A percentile compares a stretch with the other conserved stretches of the same genome.
These are phyloP conservation scores for Dothidotthia symphoricarpi DNA, from an alignment of 2,329 filamentous ascomycete species.

Conservation along the genomic window DNA sequence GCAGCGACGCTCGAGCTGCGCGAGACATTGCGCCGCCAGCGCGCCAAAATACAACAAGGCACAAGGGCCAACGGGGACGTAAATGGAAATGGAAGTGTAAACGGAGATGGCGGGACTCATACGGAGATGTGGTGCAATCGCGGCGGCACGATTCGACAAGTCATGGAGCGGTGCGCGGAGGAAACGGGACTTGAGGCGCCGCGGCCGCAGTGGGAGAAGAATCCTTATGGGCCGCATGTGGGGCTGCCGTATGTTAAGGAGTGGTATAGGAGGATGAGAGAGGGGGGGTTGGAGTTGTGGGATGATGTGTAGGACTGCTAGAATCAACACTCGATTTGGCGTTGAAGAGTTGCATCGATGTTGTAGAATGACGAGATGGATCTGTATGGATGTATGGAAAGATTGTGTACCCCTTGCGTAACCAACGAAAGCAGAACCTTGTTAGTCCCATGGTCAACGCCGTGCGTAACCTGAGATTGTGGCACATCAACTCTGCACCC, in stretches of 20 bases:
- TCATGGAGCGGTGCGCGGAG: slow-evolving; percentile 38
- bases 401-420: too few species aligned
- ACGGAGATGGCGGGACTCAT: too few species aligned
- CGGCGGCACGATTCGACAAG: slow-evolving; percentile 44
- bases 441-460: too few species aligned
- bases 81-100: slow-evolving; percentile 7
- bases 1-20: slow-evolving; percentile 41
- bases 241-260: slow-evolving; percentile 45
- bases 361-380: too few species aligned
- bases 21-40: slow-evolving; percentile 28
- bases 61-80: slow-evolving; percentile 1
- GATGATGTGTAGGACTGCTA: slow-evolving; percentile 12
- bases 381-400: too few species aligned
- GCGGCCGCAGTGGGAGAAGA: slow-evolving; percentile 46
- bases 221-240: slow-evolving; percentile 49
- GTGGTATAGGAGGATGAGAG: slow-evolving; percentile 45
- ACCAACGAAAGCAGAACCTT: too few species aligned
- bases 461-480: too few species aligned
- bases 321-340: too few species aligned
- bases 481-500: too few species aligned
- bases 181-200: slow-evolving; percentile 49
- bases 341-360: too few species aligned
- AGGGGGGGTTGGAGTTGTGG: slow-evolving; percentile 23
- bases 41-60: slow-evolving; percentile 6
- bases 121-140: slow-evolving; percentile 30